phyloP scores from a whole-genome alignment of 805 yeast species.

The Barnettozyma vustinii region DNA sequence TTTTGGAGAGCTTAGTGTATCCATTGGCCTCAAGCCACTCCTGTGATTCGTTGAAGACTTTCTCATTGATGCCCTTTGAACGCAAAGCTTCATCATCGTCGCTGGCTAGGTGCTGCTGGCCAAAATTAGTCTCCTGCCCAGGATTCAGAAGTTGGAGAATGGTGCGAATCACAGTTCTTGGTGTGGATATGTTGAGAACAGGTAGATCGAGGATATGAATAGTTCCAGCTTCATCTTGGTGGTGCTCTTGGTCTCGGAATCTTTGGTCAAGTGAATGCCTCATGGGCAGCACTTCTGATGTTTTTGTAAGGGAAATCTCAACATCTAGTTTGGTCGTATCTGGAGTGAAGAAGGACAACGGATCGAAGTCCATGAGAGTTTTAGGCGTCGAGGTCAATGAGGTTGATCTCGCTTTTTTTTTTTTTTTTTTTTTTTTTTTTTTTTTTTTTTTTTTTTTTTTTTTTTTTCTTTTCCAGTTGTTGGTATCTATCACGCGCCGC shows the following conservation, averaged over 20 bases:
- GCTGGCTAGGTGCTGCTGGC: constrained; percentile 10
- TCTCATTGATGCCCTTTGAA: constrained; percentile 23
- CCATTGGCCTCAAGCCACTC: constrained; percentile 40
- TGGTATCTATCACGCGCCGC: too few species aligned
- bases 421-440: too few species aligned
- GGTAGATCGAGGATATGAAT: constrained; percentile 61
- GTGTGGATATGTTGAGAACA: constrained; percentile 38
- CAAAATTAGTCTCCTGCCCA: constrained; percentile 47
- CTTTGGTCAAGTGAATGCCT: neutral
- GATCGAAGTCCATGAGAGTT: constrained; percentile 27
- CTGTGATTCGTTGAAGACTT: constrained; percentile 26
- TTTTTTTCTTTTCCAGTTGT: too few species aligned
- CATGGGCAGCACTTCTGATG: neutral
- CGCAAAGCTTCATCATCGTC: constrained; percentile 24
- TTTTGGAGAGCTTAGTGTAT: constrained; percentile 28
- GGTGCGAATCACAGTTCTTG: constrained; percentile 37
- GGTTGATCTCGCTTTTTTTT: too few species aligned
- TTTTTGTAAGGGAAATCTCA: neutral
- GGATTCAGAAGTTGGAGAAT: constrained; percentile 46
- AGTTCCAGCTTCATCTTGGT: constrained; percentile 24
- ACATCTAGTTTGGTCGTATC: neutral
- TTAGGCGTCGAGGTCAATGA: neutral
- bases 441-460: too few species aligned
- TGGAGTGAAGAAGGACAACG: constrained; percentile 30
- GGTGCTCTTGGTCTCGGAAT: neutral